Evolutionary conservation across 306 rosid species (phyloP), one percentile per base, ranked within the genome.

Genomic region (Quercus variabilis): DNA sequence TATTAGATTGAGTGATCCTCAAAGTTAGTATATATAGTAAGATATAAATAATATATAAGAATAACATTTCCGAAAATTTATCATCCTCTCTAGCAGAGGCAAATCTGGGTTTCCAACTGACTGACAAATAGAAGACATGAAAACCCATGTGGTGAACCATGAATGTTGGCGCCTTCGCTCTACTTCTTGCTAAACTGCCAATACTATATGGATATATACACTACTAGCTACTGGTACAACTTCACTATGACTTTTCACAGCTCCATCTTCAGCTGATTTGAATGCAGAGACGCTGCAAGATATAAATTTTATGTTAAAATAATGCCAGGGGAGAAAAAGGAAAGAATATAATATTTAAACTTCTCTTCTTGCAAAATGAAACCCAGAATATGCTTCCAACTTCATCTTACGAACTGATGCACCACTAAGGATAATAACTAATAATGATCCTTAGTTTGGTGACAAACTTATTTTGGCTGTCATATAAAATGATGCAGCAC

Each of bases 211-310:
- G 71, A 49, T 95, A 92, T 95, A 84, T 89, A 92, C 99, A 92
- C 86, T 79, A 82, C 57, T 83, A 76, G 81, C 90, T 88, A 67
- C 86, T 59, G 15, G 85, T 72, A 79, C 81, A 80, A 78, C 78
- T 87, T 74, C 75, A 83, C 67, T 72, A 69, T 52, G 72, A 74
- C 46, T 41, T 81, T 86, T 95, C 89, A 89, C 70, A 84, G 90
- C 88, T 95, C 97, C 94, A 90, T 94, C 97, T 94, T 91, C 92
- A 95, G 79, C 73, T 91, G 97, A 84, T 90, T 87, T 72, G 91
- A 84, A 82, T 89, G 97, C 90, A 90, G 85, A 80, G 93, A 80
- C 62, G 87, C 98, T 95, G 97, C 55, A 68, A 76, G 78, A 84
- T 81, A 84, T 55, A 81, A 65, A 79, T 55, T 55, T 35, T 14